A percentile compares a stretch with the other conserved stretches of the same genome.
Evolutionary conservation across 108 stramenopile species (phyloP).

Genomic region (Pseudonitzschia multiseries): DNA sequence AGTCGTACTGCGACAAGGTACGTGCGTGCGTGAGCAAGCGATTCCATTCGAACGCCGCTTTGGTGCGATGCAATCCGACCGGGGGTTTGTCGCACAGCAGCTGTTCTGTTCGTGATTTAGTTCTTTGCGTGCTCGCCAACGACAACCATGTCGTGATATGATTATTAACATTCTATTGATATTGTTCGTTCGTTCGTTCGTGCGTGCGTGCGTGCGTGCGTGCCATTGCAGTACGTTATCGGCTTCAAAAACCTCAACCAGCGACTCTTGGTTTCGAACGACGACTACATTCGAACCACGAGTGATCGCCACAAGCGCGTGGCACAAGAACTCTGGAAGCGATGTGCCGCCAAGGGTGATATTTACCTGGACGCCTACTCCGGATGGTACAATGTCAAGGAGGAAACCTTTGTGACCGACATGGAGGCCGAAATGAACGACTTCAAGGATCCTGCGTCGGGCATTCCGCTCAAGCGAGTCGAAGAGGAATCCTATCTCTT

Average conservation of each 20-base stretch:
- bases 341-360: slow-evolving; percentile 82
- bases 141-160: neutral
- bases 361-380: slow-evolving; percentile 90
- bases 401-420: slow-evolving; percentile 97
- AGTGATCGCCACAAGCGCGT: slow-evolving; percentile 85
- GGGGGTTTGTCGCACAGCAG: too few relatives aligned
- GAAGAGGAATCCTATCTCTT: slow-evolving; percentile 98
- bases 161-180: too few relatives aligned
- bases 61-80: too few relatives aligned
- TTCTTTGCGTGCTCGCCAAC: neutral
- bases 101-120: neutral
- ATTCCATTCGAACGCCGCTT: too few relatives aligned
- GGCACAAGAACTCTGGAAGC: slow-evolving; percentile 87
- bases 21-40: neutral
- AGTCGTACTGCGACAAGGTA: slow-evolving; percentile 92
- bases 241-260: slow-evolving; percentile 93
- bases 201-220: too few relatives aligned
- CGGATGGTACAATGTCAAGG: slow-evolving; percentile 98
- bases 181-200: too few relatives aligned
- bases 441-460: slow-evolving; percentile 86
- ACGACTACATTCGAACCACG: slow-evolving; percentile 97
- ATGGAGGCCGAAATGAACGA: slow-evolving; percentile 87
- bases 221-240: slow-evolving; percentile 59
- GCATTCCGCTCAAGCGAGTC: slow-evolving; percentile 90
- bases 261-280: slow-evolving; percentile 87